Conservation (phyloP, 2,329 filamentous ascomycete species). For the Penicillium concentricum region DNA sequence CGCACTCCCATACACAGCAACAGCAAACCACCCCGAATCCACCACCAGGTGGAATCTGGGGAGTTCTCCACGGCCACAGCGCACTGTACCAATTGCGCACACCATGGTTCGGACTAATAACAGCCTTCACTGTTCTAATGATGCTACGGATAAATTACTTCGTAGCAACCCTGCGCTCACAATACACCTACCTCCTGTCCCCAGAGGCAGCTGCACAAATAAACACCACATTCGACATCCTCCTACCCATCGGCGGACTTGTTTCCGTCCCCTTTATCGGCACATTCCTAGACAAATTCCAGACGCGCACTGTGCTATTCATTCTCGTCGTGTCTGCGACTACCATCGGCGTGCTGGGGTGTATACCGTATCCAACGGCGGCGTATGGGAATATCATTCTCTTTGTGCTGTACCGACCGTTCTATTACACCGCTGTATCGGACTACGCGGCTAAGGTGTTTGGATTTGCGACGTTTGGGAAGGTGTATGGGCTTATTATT, state of each 20-base stretch:
- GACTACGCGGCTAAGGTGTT: constrained; percentile 92
- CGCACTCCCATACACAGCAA: constrained; percentile 38
- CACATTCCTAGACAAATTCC: constrained; percentile 71
- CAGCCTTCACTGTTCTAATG: constrained; percentile 75
- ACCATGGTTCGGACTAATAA: constrained; percentile 84
- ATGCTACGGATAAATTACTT: constrained; percentile 91
- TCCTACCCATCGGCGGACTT: constrained; percentile 78
- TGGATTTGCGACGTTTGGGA: constrained; percentile 86
- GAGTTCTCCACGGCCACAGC: constrained; percentile 72
- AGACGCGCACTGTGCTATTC: constrained; percentile 68
- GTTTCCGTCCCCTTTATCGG: constrained; percentile 87
- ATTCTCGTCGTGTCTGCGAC: constrained; percentile 71
- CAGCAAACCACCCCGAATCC: constrained; percentile 41
- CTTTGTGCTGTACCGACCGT: constrained; percentile 80
- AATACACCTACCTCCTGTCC: constrained; percentile 74
- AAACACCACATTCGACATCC: constrained; percentile 84
- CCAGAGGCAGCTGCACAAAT: constrained; percentile 62
- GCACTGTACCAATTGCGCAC: constrained; percentile 72
- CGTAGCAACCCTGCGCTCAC: constrained; percentile 77
- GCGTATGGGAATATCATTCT: constrained; percentile 74
- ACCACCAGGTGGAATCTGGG: constrained; percentile 68
- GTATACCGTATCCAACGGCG: constrained; percentile 67
- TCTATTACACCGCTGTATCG: constrained; percentile 85
- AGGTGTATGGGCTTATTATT: constrained; percentile 89
- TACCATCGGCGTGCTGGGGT: constrained; percentile 71